A percentile compares a stretch with the other conserved stretches of the same genome.
Evolutionary conservation across 2,329 filamentous ascomycete species (phyloP).

Genomic region (Epichloe glyceriae): DNA sequence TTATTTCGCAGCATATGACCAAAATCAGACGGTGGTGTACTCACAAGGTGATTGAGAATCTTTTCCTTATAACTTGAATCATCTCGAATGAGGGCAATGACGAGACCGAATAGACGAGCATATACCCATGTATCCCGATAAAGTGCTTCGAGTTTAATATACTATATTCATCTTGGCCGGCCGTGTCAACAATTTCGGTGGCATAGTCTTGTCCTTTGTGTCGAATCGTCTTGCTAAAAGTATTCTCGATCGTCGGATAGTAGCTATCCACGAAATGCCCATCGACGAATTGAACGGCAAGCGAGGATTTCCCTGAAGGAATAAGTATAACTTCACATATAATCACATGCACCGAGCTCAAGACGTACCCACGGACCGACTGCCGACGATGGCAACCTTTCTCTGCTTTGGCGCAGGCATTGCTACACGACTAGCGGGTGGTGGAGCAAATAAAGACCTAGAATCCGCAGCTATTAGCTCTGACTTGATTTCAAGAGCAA

Average conservation of each 20-base stretch:
- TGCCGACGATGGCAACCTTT: constrained; percentile 93
- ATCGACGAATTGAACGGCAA: constrained; percentile 94
- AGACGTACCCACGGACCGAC: constrained; percentile 61
- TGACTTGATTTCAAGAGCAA: background rate
- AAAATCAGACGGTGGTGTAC: constrained; percentile 16
- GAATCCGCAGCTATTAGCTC: background rate
- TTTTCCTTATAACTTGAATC: constrained; percentile 95
- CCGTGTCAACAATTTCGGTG: constrained; percentile 96
- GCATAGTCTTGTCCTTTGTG: constrained; percentile 87
- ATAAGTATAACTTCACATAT: background rate
- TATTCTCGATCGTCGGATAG: constrained; percentile 98
- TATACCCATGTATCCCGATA: constrained; percentile 96
- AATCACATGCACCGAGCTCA: background rate
- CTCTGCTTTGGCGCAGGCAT: constrained; percentile 74
- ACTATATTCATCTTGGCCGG: constrained; percentile 97
- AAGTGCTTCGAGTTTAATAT: constrained; percentile 98
- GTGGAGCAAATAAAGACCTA: background rate
- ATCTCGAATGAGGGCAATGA: constrained; percentile 94
- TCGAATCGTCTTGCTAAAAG: constrained; percentile 90
- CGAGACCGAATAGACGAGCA: constrained; percentile 96
- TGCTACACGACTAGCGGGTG: background rate
- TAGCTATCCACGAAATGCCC: constrained; percentile 98
- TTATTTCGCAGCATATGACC: background rate
- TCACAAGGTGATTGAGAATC: constrained; percentile 87
- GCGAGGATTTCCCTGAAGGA: constrained; percentile 76